Conservation (phyloP, 768 basidiomycete species). For the Lactarius sp. region DNA sequence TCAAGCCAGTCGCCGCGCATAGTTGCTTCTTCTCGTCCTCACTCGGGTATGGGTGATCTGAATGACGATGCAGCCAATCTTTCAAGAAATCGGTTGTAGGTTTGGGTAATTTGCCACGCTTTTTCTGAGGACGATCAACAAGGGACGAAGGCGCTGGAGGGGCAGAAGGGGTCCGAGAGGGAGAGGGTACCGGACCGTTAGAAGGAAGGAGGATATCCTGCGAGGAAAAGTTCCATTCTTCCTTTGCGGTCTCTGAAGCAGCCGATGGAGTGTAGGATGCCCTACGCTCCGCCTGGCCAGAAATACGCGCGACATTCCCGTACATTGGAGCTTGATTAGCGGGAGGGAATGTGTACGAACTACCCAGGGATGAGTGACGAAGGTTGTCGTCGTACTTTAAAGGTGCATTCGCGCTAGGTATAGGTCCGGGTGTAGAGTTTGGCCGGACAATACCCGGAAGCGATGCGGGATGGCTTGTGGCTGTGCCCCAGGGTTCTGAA, state of each 20-base stretch:
- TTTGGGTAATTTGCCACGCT: constrained; percentile 85
- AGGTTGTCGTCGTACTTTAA: constrained; percentile 68
- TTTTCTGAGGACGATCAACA: constrained; percentile 72
- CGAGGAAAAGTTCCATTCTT: constrained; percentile 67
- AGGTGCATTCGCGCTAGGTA: constrained; percentile 33
- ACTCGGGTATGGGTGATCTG: constrained; percentile 84
- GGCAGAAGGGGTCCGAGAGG: constrained; percentile 42
- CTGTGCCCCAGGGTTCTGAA: constrained; percentile 23
- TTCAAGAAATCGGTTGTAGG: constrained; percentile 88
- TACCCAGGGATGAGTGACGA: constrained; percentile 64
- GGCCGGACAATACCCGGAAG: constrained; percentile 26
- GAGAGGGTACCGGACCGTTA: constrained; percentile 39
- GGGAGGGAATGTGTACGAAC: constrained; percentile 30
- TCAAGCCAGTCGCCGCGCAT: constrained; percentile 78
- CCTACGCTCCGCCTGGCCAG: constrained; percentile 64
- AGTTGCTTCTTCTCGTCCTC: constrained; percentile 90
- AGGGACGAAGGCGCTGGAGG: constrained; percentile 48
- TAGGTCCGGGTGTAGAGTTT: constrained; percentile 26
- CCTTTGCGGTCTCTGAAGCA: constrained; percentile 48
- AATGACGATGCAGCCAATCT: constrained; percentile 83
- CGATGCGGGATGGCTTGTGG: constrained; percentile 13
- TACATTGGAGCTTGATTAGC: constrained; percentile 41
- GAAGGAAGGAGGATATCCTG: constrained; percentile 48
- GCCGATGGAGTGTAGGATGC: constrained; percentile 32
- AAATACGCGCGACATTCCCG: constrained; percentile 63